Evolutionary conservation across 2,329 filamentous ascomycete species (phyloP).

Genomic region (Fusarium brevicatenulatum): DNA sequence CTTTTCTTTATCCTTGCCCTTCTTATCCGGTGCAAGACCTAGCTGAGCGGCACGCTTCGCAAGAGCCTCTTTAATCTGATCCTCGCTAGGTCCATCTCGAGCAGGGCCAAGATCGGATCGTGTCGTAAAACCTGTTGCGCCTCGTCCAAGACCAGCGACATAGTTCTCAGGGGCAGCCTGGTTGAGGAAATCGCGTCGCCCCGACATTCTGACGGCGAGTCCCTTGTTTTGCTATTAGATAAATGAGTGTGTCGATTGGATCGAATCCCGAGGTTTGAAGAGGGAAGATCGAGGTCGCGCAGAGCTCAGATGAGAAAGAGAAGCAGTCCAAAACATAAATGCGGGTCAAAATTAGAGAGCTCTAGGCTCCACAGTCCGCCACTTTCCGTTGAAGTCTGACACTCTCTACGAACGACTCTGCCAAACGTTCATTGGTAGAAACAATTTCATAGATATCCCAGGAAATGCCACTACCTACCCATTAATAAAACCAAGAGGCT

Average conservation of each 20-base stretch:
- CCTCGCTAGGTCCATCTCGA: constrained; percentile 92
- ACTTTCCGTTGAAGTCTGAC: constrained; percentile 4
- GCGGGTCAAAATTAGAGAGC: constrained; percentile 22
- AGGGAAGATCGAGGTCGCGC: constrained; percentile 2
- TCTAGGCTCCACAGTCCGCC: constrained; percentile 6
- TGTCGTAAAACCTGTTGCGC: constrained; percentile 97
- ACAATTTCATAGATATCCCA: constrained; percentile 4
- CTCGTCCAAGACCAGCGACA: constrained; percentile 95
- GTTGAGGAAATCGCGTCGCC: constrained; percentile 85
- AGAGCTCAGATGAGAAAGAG: constrained; percentile 21
- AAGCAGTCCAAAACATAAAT: constrained; percentile 24
- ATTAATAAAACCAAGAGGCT: not conserved
- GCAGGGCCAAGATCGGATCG: constrained; percentile 96
- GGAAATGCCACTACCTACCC: constrained; percentile 3
- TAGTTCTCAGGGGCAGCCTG: constrained; percentile 88
- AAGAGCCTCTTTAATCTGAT: constrained; percentile 97
- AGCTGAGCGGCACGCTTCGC: constrained; percentile 91
- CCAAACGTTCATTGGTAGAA: not conserved
- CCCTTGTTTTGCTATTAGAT: constrained; percentile 9
- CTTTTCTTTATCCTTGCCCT: constrained; percentile 75
- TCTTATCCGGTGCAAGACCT: constrained; percentile 74
- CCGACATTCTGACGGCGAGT: constrained; percentile 57
- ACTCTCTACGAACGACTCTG: not conserved
- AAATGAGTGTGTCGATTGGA: not conserved
- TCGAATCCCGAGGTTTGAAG: not conserved